Percentiles rank a stretch among this genome's conserved stretches.
Evolutionary conservation across 2,329 filamentous ascomycete genomes (phyloP).

Genomic region (Neonectria hederae): DNA sequence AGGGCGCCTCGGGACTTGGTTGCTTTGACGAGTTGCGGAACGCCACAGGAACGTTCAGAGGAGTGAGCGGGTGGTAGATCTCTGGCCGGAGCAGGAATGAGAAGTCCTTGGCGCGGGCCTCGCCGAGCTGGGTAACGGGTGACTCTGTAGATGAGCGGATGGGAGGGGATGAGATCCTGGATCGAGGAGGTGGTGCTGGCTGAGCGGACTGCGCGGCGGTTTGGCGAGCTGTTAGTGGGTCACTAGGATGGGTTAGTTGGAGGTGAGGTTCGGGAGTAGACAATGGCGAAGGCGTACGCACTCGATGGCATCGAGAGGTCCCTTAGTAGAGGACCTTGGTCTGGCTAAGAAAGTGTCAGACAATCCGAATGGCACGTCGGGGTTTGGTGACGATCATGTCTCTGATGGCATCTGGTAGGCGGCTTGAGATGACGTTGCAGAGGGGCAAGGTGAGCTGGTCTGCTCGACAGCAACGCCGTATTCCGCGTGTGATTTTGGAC

Average conservation of each 20-base stretch:
- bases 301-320: constrained; percentile 81
- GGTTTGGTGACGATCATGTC: background rate
- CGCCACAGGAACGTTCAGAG: constrained; percentile 66
- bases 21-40: constrained; percentile 76
- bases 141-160: constrained; percentile 40
- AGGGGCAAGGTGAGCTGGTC: background rate
- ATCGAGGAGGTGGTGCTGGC: constrained; percentile 29
- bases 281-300: constrained; percentile 63
- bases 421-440: constrained; percentile 16
- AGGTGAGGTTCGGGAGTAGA: background rate
- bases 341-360: constrained; percentile 55
- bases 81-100: constrained; percentile 81
- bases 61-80: constrained; percentile 83
- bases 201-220: constrained; percentile 34
- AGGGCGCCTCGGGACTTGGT: constrained; percentile 69
- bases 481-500: constrained; percentile 14
- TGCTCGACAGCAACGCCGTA: background rate
- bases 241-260: constrained; percentile 31
- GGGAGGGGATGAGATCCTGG: constrained; percentile 40
- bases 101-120: constrained; percentile 70
- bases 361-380: background rate
- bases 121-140: constrained; percentile 44
- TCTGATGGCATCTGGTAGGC: constrained; percentile 1
- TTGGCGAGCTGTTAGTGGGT: constrained; percentile 44
- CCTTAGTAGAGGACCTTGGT: constrained; percentile 76